These are phyloP conservation scores for Primulina tabacum DNA, from an alignment of 257 asterid genomes.

Conservation along the genomic window DNA sequence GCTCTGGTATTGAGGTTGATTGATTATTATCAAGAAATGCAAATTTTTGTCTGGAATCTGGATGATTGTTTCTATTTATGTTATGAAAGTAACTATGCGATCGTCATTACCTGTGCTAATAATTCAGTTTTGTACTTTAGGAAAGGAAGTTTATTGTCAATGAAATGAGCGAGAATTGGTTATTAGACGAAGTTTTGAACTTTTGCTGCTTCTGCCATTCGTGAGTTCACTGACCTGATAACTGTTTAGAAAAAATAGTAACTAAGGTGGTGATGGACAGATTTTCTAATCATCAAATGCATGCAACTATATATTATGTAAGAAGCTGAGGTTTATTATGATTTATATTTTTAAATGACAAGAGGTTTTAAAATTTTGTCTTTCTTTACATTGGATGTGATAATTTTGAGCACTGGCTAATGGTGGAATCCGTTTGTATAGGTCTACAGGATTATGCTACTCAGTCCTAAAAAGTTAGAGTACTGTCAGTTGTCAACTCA, in stretches of 20 bases:
- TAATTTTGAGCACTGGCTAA: neutral
- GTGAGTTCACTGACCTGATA: neutral
- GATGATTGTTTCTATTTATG: neutral
- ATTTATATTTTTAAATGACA: neutral
- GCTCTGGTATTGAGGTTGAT: neutral
- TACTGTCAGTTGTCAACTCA: neutral
- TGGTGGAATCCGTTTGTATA: neutral
- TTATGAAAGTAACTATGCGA: neutral
- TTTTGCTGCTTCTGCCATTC: conserved; percentile 7
- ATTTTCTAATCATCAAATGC: conserved; percentile 9
- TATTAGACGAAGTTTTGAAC: conserved; percentile 1
- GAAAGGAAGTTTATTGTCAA: neutral
- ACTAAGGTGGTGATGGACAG: neutral
- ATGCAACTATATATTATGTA: neutral
- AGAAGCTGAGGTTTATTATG: neutral
- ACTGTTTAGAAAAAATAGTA: neutral
- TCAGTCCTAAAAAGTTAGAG: neutral
- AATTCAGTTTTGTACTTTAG: neutral
- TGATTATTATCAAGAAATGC: neutral
- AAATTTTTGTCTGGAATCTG: neutral
- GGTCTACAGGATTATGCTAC: neutral
- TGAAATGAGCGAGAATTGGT: neutral
- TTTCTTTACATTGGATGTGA: neutral
- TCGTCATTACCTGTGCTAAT: conserved; percentile 1
- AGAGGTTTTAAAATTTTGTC: neutral